Percentiles rank a stretch among this genome's conserved stretches.
These are phyloP conservation scores for Niebla homalea DNA, from an alignment of 495 filamentous ascomycete genomes.

Conservation along the genomic window DNA sequence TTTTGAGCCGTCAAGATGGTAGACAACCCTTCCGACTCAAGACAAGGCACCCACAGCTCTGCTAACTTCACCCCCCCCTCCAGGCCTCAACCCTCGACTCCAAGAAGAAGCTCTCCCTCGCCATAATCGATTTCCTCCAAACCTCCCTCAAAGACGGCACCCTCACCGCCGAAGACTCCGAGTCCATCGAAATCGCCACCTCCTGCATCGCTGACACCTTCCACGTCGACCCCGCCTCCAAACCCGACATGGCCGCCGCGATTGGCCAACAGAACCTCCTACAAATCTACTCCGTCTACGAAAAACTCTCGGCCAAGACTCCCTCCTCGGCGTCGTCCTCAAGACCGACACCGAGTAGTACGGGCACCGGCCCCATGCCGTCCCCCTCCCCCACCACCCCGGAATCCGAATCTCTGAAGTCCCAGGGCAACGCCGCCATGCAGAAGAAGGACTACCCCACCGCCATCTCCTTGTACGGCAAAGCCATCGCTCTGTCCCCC, in stretches of 20 bases:
- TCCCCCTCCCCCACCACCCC: conserved; percentile 28
- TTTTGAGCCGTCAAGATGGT: too few relatives aligned
- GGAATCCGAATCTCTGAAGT: conserved; percentile 78
- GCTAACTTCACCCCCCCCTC: not conserved
- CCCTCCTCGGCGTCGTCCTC: conserved; percentile 18
- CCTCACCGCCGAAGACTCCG: conserved; percentile 69
- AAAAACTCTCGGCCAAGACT: conserved; percentile 55
- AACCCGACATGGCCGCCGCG: conserved; percentile 58
- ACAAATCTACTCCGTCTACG: conserved; percentile 87
- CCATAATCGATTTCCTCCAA: conserved; percentile 88
- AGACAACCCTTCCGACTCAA: too few relatives aligned
- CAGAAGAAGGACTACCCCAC: conserved; percentile 68
- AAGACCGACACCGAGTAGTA: conserved; percentile 6
- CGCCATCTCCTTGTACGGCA: conserved; percentile 75
- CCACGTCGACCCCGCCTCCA: conserved; percentile 75
- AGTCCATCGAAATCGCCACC: conserved; percentile 81
- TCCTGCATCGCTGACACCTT: conserved; percentile 91
- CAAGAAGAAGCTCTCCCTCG: conserved; percentile 92
- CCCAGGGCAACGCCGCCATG: conserved; percentile 90
- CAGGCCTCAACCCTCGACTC: conserved; percentile 43
- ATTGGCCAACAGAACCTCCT: conserved; percentile 73
- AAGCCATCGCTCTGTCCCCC: conserved; percentile 67
- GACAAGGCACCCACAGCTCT: too few relatives aligned
- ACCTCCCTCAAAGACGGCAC: conserved; percentile 81
- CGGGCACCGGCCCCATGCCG: not conserved